Evolutionary conservation across 73 alveolate genomes (phyloP).

Genomic region (Blepharisma stoltei): DNA sequence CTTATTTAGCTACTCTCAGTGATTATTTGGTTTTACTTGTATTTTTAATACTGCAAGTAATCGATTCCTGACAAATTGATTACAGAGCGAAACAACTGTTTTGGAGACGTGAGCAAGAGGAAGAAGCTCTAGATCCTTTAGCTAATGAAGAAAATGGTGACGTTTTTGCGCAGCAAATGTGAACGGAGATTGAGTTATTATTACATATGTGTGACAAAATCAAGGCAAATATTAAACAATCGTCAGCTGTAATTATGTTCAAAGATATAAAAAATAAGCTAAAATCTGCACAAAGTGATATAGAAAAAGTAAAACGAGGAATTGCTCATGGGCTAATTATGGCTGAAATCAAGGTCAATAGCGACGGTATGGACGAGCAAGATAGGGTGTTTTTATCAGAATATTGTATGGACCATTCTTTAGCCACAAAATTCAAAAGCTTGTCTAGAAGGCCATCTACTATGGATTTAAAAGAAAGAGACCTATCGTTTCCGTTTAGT

Average conservation of each 20-base stretch:
- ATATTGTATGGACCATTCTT: background rate
- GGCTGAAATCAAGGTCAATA: background rate
- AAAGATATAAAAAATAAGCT: conserved; percentile 22
- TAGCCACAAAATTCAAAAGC: no score
- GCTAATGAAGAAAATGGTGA: no score
- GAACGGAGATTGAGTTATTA: background rate
- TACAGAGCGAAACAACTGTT: background rate
- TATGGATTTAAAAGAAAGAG: no score
- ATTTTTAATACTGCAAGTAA: background rate
- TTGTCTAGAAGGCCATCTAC: no score
- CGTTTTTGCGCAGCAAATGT: no score
- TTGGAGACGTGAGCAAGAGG: background rate
- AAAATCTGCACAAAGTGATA: background rate
- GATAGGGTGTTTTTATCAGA: conserved; percentile 15
- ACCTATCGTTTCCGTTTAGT: background rate
- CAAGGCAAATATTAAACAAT: background rate
- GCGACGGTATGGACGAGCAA: background rate
- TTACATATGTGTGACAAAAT: conserved; percentile 15
- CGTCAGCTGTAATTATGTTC: background rate
- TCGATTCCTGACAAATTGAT: background rate
- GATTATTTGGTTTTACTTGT: background rate
- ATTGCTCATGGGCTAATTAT: background rate
- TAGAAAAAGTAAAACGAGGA: background rate
- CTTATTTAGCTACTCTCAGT: background rate
- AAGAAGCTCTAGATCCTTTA: background rate